Conservation (phyloP, 2,329 filamentous ascomycete genomes). For the Ophiostoma triangulosporum region DNA sequence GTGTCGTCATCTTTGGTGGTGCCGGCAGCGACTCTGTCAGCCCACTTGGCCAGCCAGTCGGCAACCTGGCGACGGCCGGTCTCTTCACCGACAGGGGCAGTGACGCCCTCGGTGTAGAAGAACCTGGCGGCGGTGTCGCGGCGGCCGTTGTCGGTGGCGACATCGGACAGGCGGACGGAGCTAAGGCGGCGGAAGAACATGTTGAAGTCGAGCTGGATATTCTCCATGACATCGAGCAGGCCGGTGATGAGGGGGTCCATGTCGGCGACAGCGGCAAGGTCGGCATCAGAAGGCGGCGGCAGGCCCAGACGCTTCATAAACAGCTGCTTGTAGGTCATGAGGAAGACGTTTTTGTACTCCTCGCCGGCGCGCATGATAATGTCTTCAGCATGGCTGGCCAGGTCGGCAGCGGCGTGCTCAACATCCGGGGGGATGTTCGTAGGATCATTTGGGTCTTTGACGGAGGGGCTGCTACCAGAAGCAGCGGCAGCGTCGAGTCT, state of each 20-base stretch:
- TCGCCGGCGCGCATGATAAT: constrained; percentile 70
- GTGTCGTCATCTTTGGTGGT: constrained; percentile 41
- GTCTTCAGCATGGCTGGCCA: constrained; percentile 68
- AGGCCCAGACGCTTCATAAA: constrained; percentile 75
- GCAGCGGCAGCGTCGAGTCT: not conserved
- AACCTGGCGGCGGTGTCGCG: constrained; percentile 56
- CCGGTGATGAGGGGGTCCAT: constrained; percentile 75
- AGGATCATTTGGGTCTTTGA: not conserved
- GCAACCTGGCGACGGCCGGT: constrained; percentile 54
- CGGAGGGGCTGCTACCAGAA: not conserved
- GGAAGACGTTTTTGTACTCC: constrained; percentile 78
- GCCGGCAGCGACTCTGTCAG: constrained; percentile 45
- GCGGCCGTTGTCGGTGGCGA: constrained; percentile 51
- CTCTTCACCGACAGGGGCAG: constrained; percentile 39
- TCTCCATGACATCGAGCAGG: constrained; percentile 67
- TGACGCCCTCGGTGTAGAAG: constrained; percentile 63
- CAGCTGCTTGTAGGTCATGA: constrained; percentile 75
- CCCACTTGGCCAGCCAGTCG: constrained; percentile 74
- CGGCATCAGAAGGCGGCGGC: not conserved
- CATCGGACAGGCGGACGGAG: constrained; percentile 42
- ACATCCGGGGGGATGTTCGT: constrained; percentile 32
- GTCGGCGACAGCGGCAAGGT: constrained; percentile 51
- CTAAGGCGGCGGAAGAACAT: constrained; percentile 81
- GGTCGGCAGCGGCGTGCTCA: constrained; percentile 51
- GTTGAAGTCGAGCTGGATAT: constrained; percentile 79